A percentile compares a stretch with the other conserved stretches of the same genome.
phyloP scores from a whole-genome alignment of 1,139 yeast genomes.

The Yamadazyma jaroonii region DNA sequence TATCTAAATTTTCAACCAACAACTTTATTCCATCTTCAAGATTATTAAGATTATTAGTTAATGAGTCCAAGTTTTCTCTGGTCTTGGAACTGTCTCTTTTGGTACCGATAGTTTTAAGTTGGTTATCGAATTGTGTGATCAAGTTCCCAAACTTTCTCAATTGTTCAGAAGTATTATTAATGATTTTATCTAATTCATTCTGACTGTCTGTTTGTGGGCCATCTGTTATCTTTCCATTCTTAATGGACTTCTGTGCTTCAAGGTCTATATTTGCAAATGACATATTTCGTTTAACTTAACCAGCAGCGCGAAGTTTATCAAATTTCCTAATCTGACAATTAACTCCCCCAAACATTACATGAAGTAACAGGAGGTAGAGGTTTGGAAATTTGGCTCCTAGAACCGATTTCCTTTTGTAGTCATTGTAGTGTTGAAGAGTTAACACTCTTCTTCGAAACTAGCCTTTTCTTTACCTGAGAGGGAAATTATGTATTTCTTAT shows the following conservation, averaged over 20 bases:
- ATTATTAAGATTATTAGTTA: constrained; percentile 24
- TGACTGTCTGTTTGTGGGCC: constrained; percentile 9
- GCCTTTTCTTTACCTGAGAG: too few species aligned
- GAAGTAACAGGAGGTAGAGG: too few species aligned
- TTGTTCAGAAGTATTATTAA: constrained; percentile 36
- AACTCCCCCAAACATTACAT: neutral
- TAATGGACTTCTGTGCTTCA: constrained; percentile 45
- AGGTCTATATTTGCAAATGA: constrained; percentile 60
- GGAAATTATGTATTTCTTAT: too few species aligned
- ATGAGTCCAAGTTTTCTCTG: constrained; percentile 37
- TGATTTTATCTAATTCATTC: constrained; percentile 32
- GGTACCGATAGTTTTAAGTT: constrained; percentile 52
- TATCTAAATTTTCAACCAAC: constrained; percentile 30
- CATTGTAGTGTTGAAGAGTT: too few species aligned
- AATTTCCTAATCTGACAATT: neutral
- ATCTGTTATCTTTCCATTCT: constrained; percentile 12
- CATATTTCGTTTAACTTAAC: constrained; percentile 28
- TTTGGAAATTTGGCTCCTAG: too few species aligned
- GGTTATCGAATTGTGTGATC: constrained; percentile 47
- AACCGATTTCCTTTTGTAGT: too few species aligned
- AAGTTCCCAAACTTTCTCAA: constrained; percentile 49
- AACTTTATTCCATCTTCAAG: constrained; percentile 33
- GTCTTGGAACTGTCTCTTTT: constrained; percentile 46
- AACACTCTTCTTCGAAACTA: too few species aligned
- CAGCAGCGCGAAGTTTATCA: constrained; percentile 1